Base-by-base conservation (phyloP, 345 rosid genomes). In the Euphorbia tirucalli region DNA sequence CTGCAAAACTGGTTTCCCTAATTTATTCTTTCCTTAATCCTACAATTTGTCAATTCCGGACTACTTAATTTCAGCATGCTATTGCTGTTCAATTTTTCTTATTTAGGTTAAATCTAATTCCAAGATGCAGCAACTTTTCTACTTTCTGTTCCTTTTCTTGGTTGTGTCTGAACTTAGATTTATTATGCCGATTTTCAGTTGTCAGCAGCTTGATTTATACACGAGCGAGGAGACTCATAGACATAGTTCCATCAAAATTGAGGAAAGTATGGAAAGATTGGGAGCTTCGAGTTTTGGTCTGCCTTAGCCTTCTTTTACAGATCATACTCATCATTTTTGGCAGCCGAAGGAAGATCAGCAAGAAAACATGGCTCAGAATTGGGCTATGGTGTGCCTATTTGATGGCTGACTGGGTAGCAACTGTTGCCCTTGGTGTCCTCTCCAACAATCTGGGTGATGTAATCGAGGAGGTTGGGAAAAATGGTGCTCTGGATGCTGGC, bases 341-440 rank as follows among this genome's bases (percentile, higher is more conserved):
- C 16, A 28, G 39, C 22, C 69, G 71, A 14, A 52, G 75, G 32
- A 82, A 70, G 46, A 52, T 11, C 62, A 64, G 11, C 1, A 31
- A 46, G 5, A 55, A 8, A 18, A 11, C 0, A 1, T 43, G 61
- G 65, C 46, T 71, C 7, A 18, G 46, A 55, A 18, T 69, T 28
- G 2, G 43, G 3, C 30, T 74, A 18, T 82, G 82, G 80, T 65
- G 58, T 22, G 60, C 76, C 3, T 84, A 84, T 58, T 0, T 80
- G 24, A 27, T 61, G 35, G 74, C 83, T 1, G 85, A 84, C 24
- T 75, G 72, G 69, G 62, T 79, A 8, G 77, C 75, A 3, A 72
- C 67, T 0, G 58, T 81, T 22, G 60, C 75, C 1, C 74, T 79
- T 10, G 77, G 87, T 14, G 61, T 80, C 21, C 70, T 84, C 62